Base-by-base conservation (phyloP, 352 stramenopile species). In the Elongisporangium anandrum region DNA sequence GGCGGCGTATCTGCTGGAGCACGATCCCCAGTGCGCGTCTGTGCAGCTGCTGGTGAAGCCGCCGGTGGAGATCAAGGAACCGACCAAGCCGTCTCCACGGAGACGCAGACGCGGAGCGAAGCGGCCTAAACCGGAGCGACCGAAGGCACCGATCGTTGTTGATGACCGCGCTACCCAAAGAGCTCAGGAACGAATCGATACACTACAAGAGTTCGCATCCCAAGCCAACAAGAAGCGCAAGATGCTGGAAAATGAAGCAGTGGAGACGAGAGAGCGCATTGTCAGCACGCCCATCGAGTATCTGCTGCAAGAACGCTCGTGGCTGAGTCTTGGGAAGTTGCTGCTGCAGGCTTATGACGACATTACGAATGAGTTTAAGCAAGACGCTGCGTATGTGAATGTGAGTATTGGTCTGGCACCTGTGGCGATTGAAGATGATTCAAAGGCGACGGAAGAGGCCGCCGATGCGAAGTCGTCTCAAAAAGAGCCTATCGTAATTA, bases 341-440 rank as follows among this genome's bases (percentile, higher is more conserved):
- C 59, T 91, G 38, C 62, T 91, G 17, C 68, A 87, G 62, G 76
- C 77, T 2, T 88, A 83, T 56, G 79, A 91, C 24, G 81, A 91
- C 6, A 70, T 68, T 12, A 72, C 68, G 23, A 73, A 63, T n/a
- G 68, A 75, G 34, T 50, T 60, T 22, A 50, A 61, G 0, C 57
- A 50, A 16, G 41, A 70, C 51, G 65, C 68, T 8, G 13, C 63
- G 23, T 61, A 60, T 38, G 66, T 62, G 4, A 47, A 49, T 9
- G 57, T 79, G 22, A 39, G 67, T n/a, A 79, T 86, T 29, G 56
- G 59, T 5, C 56, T 1, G 54, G 65, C 22, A 53, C 21, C 13
- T 66, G 60, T 63, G 12, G 39, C 54, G 7, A 57, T 60, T 26
- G 4, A 56, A 19, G 29, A 70, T 21, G 61, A 72, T 24, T 50